Conservation (phyloP, 352 stramenopile genomes). For the Phytophthora vignae region DNA sequence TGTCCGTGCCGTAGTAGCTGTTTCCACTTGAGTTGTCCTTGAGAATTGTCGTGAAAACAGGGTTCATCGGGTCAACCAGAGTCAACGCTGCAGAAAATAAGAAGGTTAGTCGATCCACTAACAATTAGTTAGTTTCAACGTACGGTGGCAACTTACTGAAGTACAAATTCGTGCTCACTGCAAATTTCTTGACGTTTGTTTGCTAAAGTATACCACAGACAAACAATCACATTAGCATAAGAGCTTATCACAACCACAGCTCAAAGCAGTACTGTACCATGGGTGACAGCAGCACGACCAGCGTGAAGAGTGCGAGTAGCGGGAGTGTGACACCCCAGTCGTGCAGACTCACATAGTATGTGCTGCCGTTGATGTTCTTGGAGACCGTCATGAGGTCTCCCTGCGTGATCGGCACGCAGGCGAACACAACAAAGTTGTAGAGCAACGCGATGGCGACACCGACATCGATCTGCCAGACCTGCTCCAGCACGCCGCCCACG, state of each 20-base stretch:
- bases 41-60: slow-evolving; percentile 54
- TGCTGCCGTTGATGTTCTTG: slow-evolving; percentile 56
- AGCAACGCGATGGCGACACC: slow-evolving; percentile 75
- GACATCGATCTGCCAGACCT: slow-evolving; percentile 79
- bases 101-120: neutral
- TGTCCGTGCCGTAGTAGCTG: slow-evolving; percentile 53
- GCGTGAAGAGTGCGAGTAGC: slow-evolving; percentile 71
- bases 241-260: neutral
- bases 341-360: slow-evolving; percentile 72
- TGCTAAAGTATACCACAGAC: slow-evolving; percentile 30
- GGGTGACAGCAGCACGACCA: slow-evolving; percentile 66
- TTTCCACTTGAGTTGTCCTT: slow-evolving; percentile 60
- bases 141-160: slow-evolving; percentile 58
- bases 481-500: slow-evolving; percentile 64
- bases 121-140: neutral
- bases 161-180: slow-evolving; percentile 78
- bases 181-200: slow-evolving; percentile 82
- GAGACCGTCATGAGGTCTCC: slow-evolving; percentile 50
- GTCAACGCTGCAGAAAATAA: slow-evolving; percentile 54
- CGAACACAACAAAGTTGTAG: slow-evolving; percentile 79
- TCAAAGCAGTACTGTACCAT: slow-evolving; percentile 42
- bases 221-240: slow-evolving; percentile 4
- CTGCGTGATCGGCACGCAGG: slow-evolving; percentile 59
- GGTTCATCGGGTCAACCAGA: slow-evolving; percentile 75
- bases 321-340: slow-evolving; percentile 68